phyloP scores from a whole-genome alignment of 352 stramenopile species.

The Phytopythium sindhum region DNA sequence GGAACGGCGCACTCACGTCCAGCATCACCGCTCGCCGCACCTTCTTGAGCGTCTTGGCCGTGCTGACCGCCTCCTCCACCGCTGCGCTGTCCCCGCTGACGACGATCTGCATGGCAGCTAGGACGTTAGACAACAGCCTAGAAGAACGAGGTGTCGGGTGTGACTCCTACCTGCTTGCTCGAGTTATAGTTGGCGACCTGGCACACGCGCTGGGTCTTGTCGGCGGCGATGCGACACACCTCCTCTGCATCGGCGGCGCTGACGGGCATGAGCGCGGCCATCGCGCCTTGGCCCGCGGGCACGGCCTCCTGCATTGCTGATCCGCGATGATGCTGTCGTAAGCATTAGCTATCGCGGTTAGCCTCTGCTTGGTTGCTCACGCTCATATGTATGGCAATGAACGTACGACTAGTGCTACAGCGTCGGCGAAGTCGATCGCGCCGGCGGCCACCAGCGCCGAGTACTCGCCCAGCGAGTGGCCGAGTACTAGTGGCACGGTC shows the following conservation, averaged over 20 bases:
- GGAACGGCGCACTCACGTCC: constrained; percentile 84
- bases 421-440: constrained; percentile 61
- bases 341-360: background rate
- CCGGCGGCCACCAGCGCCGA: constrained; percentile 73
- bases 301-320: constrained; percentile 70
- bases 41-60: constrained; percentile 66
- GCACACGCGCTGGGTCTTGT: constrained; percentile 40
- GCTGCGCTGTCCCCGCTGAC: constrained; percentile 60
- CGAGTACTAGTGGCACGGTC: constrained; percentile 42
- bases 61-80: constrained; percentile 45
- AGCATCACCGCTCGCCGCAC: constrained; percentile 67
- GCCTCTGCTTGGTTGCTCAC: background rate
- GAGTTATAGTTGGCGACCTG: constrained; percentile 89
- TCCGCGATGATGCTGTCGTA: constrained; percentile 49
- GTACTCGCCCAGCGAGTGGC: constrained; percentile 87
- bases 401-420: constrained; percentile 60
- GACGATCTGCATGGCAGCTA: constrained; percentile 29
- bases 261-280: constrained; percentile 79
- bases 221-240: constrained; percentile 42
- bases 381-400: background rate
- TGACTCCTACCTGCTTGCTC: constrained; percentile 57
- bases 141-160: background rate
- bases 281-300: constrained; percentile 45
- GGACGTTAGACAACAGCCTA: background rate
- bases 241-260: constrained; percentile 42